Base-by-base conservation (phyloP, 352 stramenopile species). In the Elongisporangium prolatum region DNA sequence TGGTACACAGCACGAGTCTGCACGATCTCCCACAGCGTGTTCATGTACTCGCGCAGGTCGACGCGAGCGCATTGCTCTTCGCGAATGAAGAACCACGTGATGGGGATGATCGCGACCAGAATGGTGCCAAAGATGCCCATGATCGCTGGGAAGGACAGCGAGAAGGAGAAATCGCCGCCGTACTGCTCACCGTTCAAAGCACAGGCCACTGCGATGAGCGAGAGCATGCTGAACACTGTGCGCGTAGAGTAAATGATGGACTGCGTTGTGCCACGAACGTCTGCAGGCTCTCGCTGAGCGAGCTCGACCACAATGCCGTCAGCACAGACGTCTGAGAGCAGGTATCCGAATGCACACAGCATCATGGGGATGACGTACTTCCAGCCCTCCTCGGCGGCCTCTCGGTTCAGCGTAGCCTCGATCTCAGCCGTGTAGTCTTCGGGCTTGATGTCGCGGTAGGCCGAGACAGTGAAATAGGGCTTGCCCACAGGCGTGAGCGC, bases 251-350 rank as follows among this genome's bases (percentile, higher is more conserved):
- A 86, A 13, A 77, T 78, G 44, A 77, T 62, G 4, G 75, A 79
- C 57, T 86, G 75, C 1, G 72, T 78, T 21, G 64, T 55, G 57
- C 75, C 75, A 24, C 75, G 75, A 52, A 78, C 54, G 22, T 72
- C 69, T 1, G 67, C 54, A 11, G 74, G 74, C 53, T 86, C 75
- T 9, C 71, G 73, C 53, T 86, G 75, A 0, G 75, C 75, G 18
- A 79, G 50, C 48, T 81, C 74, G 21, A 81, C 70, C 48, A 84
- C 67, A n/a, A 84, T 69, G 18, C 62, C 74, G 28, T 86, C 75
- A 10, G 73, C 69, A 22, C 70, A 77, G 52, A 77, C 70, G 48
- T 86, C 74, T 17, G 75, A 44, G 50, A 86, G 61, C 11, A 86
- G 16, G 50, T 84, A 86, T 9, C 72, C 74, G 24, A 83, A 73